phyloP scores from a whole-genome alignment of 2,329 filamentous ascomycete genomes.

The Fusarium sp. region DNA sequence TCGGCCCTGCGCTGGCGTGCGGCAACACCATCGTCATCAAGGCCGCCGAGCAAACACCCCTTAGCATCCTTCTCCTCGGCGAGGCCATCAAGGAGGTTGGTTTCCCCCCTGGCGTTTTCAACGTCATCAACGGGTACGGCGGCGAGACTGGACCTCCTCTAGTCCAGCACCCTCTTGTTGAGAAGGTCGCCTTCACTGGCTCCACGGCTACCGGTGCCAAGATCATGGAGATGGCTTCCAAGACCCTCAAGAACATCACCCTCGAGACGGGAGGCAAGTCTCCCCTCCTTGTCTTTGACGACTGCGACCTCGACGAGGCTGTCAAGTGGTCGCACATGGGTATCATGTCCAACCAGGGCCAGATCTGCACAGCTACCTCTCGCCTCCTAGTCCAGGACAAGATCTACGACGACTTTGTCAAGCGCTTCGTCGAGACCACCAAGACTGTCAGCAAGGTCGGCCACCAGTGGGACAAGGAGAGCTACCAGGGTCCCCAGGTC shows the following conservation, averaged over 20 bases:
- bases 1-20: slow-evolving; percentile 73
- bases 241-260: slow-evolving; percentile 60
- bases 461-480: slow-evolving; percentile 50
- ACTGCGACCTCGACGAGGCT: slow-evolving; percentile 77
- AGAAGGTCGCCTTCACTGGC: slow-evolving; percentile 83
- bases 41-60: slow-evolving; percentile 77
- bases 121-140: slow-evolving; percentile 79
- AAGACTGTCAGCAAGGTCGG: slow-evolving; percentile 54
- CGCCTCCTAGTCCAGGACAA: slow-evolving; percentile 83
- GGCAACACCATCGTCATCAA: slow-evolving; percentile 78
- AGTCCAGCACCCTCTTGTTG: slow-evolving; percentile 64
- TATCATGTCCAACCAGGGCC: slow-evolving; percentile 70
- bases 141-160: slow-evolving; percentile 75
- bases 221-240: slow-evolving; percentile 80
- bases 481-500: slow-evolving; percentile 54
- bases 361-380: slow-evolving; percentile 76
- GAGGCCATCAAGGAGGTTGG: slow-evolving; percentile 75
- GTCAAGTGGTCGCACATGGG: slow-evolving; percentile 78
- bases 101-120: slow-evolving; percentile 78
- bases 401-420: slow-evolving; percentile 85
- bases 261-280: slow-evolving; percentile 82
- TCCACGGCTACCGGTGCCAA: slow-evolving; percentile 74
- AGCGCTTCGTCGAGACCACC: slow-evolving; percentile 77
- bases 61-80: slow-evolving; percentile 71
- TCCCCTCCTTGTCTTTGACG: slow-evolving; percentile 78